These are phyloP conservation scores for Micractinium conductrix DNA, from an alignment of 139 green algal species.

Conservation along the genomic window DNA sequence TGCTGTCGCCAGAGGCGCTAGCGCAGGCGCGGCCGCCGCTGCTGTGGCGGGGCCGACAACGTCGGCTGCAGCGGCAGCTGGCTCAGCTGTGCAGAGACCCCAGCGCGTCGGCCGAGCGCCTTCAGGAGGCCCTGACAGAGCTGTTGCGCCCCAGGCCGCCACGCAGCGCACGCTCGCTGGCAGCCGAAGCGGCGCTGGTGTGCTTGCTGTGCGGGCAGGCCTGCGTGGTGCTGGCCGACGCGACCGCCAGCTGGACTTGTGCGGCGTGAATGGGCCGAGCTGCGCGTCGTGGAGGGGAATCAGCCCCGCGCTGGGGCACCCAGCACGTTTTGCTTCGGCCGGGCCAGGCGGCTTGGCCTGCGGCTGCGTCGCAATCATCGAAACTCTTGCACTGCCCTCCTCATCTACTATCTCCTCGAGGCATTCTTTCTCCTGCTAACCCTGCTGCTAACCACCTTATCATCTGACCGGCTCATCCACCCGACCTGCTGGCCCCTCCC, in stretches of 20 bases:
- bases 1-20: too few species aligned
- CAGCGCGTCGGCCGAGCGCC: neutral
- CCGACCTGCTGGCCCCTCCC: too few species aligned
- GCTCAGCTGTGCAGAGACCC: neutral
- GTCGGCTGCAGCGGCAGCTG: neutral
- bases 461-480: too few species aligned
- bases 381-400: too few species aligned
- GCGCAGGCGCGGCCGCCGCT: neutral
- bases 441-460: too few species aligned
- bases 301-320: too few species aligned
- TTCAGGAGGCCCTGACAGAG: neutral
- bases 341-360: too few species aligned
- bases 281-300: too few species aligned
- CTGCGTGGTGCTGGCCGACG: neutral
- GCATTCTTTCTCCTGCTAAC: too few species aligned
- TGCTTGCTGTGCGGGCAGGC: neutral
- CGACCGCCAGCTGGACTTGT: neutral
- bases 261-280: neutral
- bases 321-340: too few species aligned
- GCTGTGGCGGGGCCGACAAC: neutral
- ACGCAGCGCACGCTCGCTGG: neutral
- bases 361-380: too few species aligned
- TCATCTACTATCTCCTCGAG: too few species aligned
- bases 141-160: neutral
- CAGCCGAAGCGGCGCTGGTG: neutral